Conservation (phyloP, 2,329 filamentous ascomycete genomes). For the Macroventuria anomochaeta region DNA sequence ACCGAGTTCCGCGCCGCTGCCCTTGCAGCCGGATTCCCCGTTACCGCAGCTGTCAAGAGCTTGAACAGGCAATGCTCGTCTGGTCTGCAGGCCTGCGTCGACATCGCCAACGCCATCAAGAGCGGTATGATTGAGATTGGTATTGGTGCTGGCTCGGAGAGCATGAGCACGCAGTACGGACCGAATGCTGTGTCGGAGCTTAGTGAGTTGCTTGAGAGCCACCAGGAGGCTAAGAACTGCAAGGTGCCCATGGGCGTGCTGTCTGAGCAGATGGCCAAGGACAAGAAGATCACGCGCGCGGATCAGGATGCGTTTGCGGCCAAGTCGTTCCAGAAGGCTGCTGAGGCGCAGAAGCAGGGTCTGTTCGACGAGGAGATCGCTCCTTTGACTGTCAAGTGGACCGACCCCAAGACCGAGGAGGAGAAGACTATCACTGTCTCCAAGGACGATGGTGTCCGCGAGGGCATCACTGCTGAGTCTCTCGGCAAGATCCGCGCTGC, state of each 20-base stretch:
- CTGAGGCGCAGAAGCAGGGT: conserved; percentile 83
- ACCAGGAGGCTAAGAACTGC: conserved; percentile 88
- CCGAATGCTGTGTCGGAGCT: conserved; percentile 90
- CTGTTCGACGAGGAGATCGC: conserved; percentile 92
- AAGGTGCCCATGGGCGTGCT: conserved; percentile 96
- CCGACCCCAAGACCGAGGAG: conserved; percentile 90
- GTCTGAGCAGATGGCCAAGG: conserved; percentile 93
- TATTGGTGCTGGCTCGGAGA: conserved; percentile 93
- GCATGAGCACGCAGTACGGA: conserved; percentile 92
- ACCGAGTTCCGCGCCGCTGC: conserved; percentile 96
- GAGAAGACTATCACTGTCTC: conserved; percentile 81
- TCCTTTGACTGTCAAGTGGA: conserved; percentile 83
- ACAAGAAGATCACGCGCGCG: conserved; percentile 72
- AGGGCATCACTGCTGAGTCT: conserved; percentile 84
- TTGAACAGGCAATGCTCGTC: conserved; percentile 95
- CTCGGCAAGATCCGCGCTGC: conserved; percentile 90
- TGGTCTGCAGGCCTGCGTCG: conserved; percentile 88
- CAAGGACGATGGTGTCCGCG: conserved; percentile 85
- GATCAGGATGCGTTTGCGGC: conserved; percentile 93
- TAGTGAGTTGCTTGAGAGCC: conserved; percentile 82
- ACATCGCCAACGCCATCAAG: conserved; percentile 92
- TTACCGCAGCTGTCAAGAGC: conserved; percentile 80
- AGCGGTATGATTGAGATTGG: conserved; percentile 94
- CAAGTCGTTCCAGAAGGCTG: conserved; percentile 88
- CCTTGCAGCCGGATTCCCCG: conserved; percentile 89